phyloP scores from a whole-genome alignment of 768 basidiomycete genomes.

The Termitomyces sp. region DNA sequence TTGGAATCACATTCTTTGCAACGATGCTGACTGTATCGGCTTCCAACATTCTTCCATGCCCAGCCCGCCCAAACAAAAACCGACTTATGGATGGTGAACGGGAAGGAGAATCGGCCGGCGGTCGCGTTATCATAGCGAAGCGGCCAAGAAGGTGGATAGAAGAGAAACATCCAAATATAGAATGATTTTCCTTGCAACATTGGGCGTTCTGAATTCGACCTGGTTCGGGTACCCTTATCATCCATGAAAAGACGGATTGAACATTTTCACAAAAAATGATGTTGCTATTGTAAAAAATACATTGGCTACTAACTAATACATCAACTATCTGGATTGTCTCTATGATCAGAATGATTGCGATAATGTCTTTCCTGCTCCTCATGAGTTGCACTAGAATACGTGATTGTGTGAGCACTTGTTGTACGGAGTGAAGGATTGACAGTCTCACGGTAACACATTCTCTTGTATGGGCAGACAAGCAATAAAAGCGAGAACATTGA shows the following conservation, averaged over 20 bases:
- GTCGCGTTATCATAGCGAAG: conserved; percentile 49
- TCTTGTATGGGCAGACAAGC: conserved; percentile 74
- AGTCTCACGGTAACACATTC: conserved; percentile 54
- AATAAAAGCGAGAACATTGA: conserved; percentile 63
- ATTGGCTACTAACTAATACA: conserved; percentile 20
- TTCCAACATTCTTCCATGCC: conserved; percentile 75
- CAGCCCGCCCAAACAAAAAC: conserved; percentile 53
- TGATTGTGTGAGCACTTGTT: neutral
- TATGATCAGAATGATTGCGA: conserved; percentile 31
- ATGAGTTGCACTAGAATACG: conserved; percentile 45
- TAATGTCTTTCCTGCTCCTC: conserved; percentile 58
- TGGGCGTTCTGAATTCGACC: neutral
- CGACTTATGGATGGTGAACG: conserved; percentile 54
- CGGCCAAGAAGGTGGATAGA: conserved; percentile 78
- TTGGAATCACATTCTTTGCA: conserved; percentile 75
- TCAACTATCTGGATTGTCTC: conserved; percentile 17
- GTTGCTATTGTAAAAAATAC: conserved; percentile 13
- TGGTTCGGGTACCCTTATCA: neutral
- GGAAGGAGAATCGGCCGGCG: conserved; percentile 17
- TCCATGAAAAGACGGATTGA: neutral
- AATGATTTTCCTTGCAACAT: conserved; percentile 9
- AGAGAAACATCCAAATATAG: conserved; percentile 46
- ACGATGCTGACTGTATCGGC: conserved; percentile 77
- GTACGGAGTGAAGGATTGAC: neutral
- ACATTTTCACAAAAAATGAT: neutral